Conservation (phyloP, 805 yeast genomes). For the Scheffersomyces ergatensis region DNA sequence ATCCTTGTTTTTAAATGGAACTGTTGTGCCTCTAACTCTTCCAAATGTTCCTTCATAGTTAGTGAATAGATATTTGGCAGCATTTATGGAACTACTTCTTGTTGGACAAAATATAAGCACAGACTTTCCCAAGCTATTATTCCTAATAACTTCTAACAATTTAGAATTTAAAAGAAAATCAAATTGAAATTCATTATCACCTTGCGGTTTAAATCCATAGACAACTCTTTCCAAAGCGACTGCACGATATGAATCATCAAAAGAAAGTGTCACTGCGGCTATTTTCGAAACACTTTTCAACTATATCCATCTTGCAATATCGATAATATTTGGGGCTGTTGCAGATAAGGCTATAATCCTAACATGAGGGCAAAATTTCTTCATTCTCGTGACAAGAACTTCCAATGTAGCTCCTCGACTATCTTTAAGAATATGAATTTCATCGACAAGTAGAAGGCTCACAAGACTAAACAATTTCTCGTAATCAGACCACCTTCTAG, state of each 20-base stretch:
- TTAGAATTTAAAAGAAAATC: conserved; percentile 44
- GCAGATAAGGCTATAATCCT: conserved; percentile 36
- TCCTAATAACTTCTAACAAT: conserved; percentile 34
- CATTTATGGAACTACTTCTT: conserved; percentile 43
- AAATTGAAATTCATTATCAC: conserved; percentile 45
- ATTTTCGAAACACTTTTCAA: conserved; percentile 1
- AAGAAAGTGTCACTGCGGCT: conserved; percentile 36
- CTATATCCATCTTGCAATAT: conserved; percentile 31
- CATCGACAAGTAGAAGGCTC: conserved; percentile 22
- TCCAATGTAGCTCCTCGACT: conserved; percentile 26
- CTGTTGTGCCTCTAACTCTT: not conserved
- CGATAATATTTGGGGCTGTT: conserved; percentile 50
- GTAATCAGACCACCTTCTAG: conserved; percentile 50
- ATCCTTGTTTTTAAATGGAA: conserved; percentile 21
- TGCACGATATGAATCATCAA: conserved; percentile 48
- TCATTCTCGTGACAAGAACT: conserved; percentile 16
- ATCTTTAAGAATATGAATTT: conserved; percentile 24
- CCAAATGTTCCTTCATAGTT: conserved; percentile 1
- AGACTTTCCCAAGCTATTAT: conserved; percentile 41
- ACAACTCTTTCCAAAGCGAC: conserved; percentile 42
- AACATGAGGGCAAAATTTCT: conserved; percentile 4
- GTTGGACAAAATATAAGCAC: conserved; percentile 54
- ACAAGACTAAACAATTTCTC: conserved; percentile 13
- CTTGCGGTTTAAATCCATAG: conserved; percentile 36
- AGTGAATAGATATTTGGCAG: conserved; percentile 41